Conservation (phyloP, 345 rosid species). For the Schrenkiella parvula region DNA sequence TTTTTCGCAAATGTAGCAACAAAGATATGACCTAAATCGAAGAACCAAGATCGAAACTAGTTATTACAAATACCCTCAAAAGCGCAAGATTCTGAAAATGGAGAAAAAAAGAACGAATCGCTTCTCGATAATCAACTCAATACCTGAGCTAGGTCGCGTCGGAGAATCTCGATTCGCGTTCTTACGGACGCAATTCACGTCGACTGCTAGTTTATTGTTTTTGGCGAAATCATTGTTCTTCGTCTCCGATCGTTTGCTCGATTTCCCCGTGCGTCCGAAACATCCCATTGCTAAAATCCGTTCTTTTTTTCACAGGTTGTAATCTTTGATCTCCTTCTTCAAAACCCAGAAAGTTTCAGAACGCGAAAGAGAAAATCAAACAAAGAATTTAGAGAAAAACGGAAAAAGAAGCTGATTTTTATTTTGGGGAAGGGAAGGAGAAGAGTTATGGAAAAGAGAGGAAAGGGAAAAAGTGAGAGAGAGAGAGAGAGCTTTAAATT, state of each 20-base stretch:
- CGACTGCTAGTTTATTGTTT: neutral
- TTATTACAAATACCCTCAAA: neutral
- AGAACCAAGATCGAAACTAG: neutral
- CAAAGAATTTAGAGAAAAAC: neutral
- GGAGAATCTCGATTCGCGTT: neutral
- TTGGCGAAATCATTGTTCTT: conserved; percentile 4
- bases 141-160: conserved; percentile 19
- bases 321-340: neutral
- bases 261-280: conserved; percentile 46
- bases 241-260: conserved; percentile 39
- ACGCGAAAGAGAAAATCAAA: neutral
- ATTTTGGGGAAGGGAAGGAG: neutral
- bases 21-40: neutral
- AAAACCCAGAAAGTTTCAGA: neutral
- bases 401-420: neutral
- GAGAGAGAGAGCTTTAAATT: conserved; percentile 1
- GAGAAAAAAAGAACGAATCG: neutral
- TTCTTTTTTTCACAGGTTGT: too few species aligned
- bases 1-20: neutral
- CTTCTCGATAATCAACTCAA: neutral
- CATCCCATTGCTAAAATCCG: conserved; percentile 63
- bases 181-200: neutral
- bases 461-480: neutral
- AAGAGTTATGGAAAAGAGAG: conserved; percentile 11
- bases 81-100: neutral